phyloP scores from a whole-genome alignment of 192 early-diverging fungal species.

The Radiomyces spectabilis region DNA sequence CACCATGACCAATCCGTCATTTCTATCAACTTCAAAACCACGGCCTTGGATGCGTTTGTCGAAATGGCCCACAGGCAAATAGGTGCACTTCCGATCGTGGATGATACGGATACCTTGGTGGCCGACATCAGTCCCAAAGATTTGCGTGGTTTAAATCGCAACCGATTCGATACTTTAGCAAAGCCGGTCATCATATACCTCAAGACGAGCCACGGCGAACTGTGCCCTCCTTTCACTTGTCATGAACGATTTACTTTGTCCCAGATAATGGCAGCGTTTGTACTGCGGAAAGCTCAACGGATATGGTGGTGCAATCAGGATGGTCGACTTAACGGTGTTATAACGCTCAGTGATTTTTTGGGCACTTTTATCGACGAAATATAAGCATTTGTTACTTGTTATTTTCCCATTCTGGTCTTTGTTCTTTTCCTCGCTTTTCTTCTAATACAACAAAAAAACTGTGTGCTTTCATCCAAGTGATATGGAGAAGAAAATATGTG shows the following conservation, averaged over 20 bases:
- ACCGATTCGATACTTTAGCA: conserved; percentile 45
- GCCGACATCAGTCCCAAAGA: conserved; percentile 68
- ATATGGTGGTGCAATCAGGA: conserved; percentile 63
- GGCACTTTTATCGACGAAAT: conserved; percentile 31
- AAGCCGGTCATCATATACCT: conserved; percentile 62
- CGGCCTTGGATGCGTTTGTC: conserved; percentile 36
- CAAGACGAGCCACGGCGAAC: conserved; percentile 42
- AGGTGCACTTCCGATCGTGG: conserved; percentile 57
- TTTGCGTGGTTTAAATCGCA: conserved; percentile 60
- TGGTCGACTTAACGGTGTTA: conserved; percentile 51
- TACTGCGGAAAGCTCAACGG: conserved; percentile 44
- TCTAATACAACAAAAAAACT: background rate
- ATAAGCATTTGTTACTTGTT: background rate
- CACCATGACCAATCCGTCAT: conserved; percentile 13
- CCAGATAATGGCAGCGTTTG: conserved; percentile 43
- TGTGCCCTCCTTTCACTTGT: conserved; percentile 45
- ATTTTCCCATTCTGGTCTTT: background rate
- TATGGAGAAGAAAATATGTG: too few species aligned
- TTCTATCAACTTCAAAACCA: conserved; percentile 32
- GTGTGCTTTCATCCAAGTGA: too few species aligned
- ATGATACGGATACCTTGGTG: conserved; percentile 47
- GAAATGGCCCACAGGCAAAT: conserved; percentile 33
- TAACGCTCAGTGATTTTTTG: conserved; percentile 65
- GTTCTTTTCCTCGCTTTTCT: background rate
- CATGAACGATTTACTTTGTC: conserved; percentile 41